Evolutionary conservation across 176 grass and related monocot genomes (phyloP), one percentile per base, ranked within the genome.

Genomic region (Luzula sylvatica): DNA sequence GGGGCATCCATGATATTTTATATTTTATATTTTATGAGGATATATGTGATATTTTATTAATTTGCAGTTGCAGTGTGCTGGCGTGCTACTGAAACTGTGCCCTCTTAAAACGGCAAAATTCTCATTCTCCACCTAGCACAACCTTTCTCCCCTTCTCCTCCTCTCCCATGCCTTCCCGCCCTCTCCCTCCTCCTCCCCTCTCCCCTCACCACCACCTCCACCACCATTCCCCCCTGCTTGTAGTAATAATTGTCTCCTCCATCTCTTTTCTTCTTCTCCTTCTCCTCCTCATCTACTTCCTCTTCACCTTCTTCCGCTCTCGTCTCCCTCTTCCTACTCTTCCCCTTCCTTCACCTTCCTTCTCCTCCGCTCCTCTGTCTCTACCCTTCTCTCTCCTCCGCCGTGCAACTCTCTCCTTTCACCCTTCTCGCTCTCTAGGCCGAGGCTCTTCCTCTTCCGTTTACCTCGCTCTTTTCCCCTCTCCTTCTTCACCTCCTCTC

Each of bases 401-500:
- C 3, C 83, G 73, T 15, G 78, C 83, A 38, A 82, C 83, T 3
- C 47, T 28, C 30, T 53, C 69, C 27, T 87, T 87, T 58, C 73
- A 87, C 15, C 53, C 77, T 4, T 74, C 83, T 43, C 77, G 78
- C 11, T 76, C 79, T 41, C 72, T 87, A 41, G 83, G 78, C 24
- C 73, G 83, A 3, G 83, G 83, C 41, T 65, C 83, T 39, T 80
- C 73, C 25, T 79, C 83, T 25, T 62, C 68, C 2, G 78, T 87
- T 40, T 87, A 80, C 65, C 78, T 81, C 15, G 83, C 78, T 22
- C 7, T 72, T 40, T 72, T 82, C 65, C 52, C 83, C 4, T 58
- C 68, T 23, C 49, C 71, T 50, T 66, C 72, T 8, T 52, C 70
- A 13, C 27, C 70, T 3, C 29, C 61, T 13, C 38, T 70, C 11